phyloP scores from a whole-genome alignment of 495 filamentous ascomycete species.

The Ramalina intermedia region DNA sequence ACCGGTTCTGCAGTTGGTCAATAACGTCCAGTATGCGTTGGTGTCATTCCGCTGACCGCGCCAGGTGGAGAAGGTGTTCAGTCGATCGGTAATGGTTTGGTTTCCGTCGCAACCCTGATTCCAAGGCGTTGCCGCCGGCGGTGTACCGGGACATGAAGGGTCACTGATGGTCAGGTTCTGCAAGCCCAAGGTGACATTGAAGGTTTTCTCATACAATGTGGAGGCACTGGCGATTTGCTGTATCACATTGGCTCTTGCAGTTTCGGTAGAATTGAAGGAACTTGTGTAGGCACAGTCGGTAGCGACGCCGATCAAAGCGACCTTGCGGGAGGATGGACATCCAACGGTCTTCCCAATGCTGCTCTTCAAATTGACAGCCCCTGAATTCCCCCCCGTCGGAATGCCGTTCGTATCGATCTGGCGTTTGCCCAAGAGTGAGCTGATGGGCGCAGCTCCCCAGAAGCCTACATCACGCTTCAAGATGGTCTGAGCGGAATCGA shows the following conservation, averaged over 20 bases:
- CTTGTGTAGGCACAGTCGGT: conserved; percentile 80
- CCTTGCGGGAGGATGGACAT: conserved; percentile 75
- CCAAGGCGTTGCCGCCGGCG: conserved; percentile 56
- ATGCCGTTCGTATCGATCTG: conserved; percentile 39
- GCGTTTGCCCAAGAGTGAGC: conserved; percentile 41
- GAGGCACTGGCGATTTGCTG: conserved; percentile 76
- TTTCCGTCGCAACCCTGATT: conserved; percentile 57
- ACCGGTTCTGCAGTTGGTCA: conserved; percentile 73
- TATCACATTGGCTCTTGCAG: conserved; percentile 59
- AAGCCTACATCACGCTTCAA: conserved; percentile 32
- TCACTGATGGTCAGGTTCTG: conserved; percentile 69
- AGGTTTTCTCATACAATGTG: conserved; percentile 69
- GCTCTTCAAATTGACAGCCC: conserved; percentile 63
- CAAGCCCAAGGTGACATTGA: conserved; percentile 87
- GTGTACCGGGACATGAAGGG: conserved; percentile 47
- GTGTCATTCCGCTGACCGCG: conserved; percentile 54
- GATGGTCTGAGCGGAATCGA: conserved; percentile 48
- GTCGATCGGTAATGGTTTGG: conserved; percentile 57
- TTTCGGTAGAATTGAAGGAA: conserved; percentile 46
- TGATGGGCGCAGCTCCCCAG: conserved; percentile 41
- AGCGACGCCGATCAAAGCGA: conserved; percentile 82
- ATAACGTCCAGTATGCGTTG: conserved; percentile 87
- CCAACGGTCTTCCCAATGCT: conserved; percentile 73
- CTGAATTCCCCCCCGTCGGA: conserved; percentile 56
- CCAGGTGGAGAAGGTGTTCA: conserved; percentile 85